phyloP scores from a whole-genome alignment of 2,329 filamentous ascomycete genomes.

The Neonectria sp. region DNA sequence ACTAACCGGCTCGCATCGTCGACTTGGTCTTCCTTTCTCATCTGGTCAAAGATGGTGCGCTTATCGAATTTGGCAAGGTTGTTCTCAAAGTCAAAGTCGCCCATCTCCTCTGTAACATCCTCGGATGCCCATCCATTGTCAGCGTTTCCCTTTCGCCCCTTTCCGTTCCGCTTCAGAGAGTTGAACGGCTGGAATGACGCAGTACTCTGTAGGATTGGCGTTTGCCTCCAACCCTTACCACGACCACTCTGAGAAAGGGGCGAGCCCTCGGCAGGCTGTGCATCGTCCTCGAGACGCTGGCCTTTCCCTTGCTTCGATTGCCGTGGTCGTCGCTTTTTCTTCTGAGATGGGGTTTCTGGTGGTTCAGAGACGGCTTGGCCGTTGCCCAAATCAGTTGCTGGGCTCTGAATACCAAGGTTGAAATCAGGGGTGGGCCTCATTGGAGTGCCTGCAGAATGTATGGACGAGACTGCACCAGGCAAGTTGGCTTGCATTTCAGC shows the following conservation, averaged over 20 bases:
- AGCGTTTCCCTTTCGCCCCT: constrained; percentile 59
- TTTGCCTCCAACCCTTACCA: constrained; percentile 72
- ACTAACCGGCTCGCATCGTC: constrained; percentile 94
- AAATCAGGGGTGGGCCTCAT: constrained; percentile 41
- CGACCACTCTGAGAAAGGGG: constrained; percentile 50
- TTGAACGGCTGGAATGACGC: constrained; percentile 75
- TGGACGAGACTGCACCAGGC: constrained; percentile 27
- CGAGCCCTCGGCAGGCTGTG: constrained; percentile 41
- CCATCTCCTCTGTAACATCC: constrained; percentile 94
- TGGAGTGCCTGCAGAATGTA: constrained; percentile 26
- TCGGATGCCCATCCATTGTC: constrained; percentile 96
- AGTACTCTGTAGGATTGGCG: constrained; percentile 72
- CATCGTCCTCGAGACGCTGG: constrained; percentile 49
- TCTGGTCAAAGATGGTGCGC: constrained; percentile 90
- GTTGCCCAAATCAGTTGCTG: constrained; percentile 33
- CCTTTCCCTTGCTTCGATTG: constrained; percentile 51
- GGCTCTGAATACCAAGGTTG: constrained; percentile 42
- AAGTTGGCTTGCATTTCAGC: constrained; percentile 29
- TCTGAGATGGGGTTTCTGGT: constrained; percentile 46
- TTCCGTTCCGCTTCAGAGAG: constrained; percentile 70
- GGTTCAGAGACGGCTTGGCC: constrained; percentile 37
- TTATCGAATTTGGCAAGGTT: constrained; percentile 97
- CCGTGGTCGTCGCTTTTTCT: constrained; percentile 52
- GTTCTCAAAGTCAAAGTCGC: constrained; percentile 93
- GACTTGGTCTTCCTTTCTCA: constrained; percentile 88